A percentile compares a stretch with the other conserved stretches of the same genome.
Conservation (phyloP, 2,329 filamentous ascomycete species). For the Talaromyces funiculosus region DNA sequence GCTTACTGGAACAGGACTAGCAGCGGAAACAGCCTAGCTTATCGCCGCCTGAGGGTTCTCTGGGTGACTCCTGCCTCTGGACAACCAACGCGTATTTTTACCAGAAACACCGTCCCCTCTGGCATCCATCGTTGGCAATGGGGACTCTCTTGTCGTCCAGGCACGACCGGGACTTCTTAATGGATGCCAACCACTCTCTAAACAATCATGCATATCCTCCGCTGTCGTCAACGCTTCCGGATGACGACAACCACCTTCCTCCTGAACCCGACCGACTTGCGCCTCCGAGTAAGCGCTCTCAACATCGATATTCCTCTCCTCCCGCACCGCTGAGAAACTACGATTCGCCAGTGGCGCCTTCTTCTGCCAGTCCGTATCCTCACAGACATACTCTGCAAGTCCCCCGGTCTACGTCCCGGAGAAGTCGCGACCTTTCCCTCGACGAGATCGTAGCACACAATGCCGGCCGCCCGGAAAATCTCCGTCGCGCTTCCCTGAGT, state of each 20-base stretch:
- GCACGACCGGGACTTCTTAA: conserved; percentile 27
- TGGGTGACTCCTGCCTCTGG: not conserved
- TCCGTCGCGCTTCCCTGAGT: conserved; percentile 75
- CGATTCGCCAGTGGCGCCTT: conserved; percentile 45
- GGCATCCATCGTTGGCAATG: conserved; percentile 6
- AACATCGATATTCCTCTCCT: conserved; percentile 37
- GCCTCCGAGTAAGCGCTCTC: conserved; percentile 22
- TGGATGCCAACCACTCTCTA: conserved; percentile 13
- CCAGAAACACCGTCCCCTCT: no score
- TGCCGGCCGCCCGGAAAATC: conserved; percentile 66
- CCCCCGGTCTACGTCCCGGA: conserved; percentile 60
- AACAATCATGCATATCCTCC: conserved; percentile 14
- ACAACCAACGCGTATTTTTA: not conserved
- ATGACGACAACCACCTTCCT: conserved; percentile 28
- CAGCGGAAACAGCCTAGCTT: not conserved
- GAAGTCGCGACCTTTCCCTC: conserved; percentile 59
- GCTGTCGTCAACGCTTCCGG: conserved; percentile 30
- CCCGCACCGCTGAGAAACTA: conserved; percentile 54
- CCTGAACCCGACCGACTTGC: conserved; percentile 28
- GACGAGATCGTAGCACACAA: conserved; percentile 58
- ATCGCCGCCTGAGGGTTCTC: not conserved
- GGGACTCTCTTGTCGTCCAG: conserved; percentile 20
- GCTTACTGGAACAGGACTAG: not conserved
- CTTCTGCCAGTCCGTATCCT: conserved; percentile 53
- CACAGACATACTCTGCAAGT: conserved; percentile 88